These are phyloP conservation scores for Citrullus colocynthis DNA, from an alignment of 306 rosid species.

Conservation along the genomic window DNA sequence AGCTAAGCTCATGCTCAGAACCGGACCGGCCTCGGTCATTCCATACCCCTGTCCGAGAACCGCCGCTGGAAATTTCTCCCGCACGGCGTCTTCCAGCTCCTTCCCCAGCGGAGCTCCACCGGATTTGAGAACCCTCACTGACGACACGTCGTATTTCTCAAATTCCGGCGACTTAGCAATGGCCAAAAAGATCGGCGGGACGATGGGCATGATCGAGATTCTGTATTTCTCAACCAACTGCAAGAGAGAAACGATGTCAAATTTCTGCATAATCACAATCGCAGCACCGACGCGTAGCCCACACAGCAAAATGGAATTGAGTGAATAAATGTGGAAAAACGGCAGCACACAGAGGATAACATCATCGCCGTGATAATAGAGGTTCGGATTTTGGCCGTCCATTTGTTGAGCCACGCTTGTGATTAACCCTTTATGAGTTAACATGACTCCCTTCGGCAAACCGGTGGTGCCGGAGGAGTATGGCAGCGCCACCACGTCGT, in stretches of 20 bases:
- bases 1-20: constrained; percentile 50
- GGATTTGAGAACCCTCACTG: constrained; percentile 38
- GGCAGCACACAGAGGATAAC: constrained; percentile 61
- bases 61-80: constrained; percentile 50
- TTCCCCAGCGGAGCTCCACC: constrained; percentile 83
- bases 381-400: constrained; percentile 74
- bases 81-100: constrained; percentile 45
- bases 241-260: constrained; percentile 37
- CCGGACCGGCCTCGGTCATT: constrained; percentile 91
- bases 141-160: constrained; percentile 38
- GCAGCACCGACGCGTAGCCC: constrained; percentile 55
- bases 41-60: constrained; percentile 85
- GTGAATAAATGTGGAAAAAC: constrained; percentile 58
- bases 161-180: constrained; percentile 42
- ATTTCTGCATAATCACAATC: constrained; percentile 51
- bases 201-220: constrained; percentile 37
- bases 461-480: constrained; percentile 79
- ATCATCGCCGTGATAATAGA: constrained; percentile 34
- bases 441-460: constrained; percentile 73
- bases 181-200: constrained; percentile 55
- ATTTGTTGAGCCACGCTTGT: constrained; percentile 66
- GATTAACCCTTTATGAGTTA: constrained; percentile 65
- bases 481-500: constrained; percentile 65
- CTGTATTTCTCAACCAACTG: constrained; percentile 25
- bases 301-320: constrained; percentile 67